Percentiles rank a stretch among this genome's conserved stretches.
Evolutionary conservation across 2,329 filamentous ascomycete species (phyloP).

Genomic region (Daldinia sp.): DNA sequence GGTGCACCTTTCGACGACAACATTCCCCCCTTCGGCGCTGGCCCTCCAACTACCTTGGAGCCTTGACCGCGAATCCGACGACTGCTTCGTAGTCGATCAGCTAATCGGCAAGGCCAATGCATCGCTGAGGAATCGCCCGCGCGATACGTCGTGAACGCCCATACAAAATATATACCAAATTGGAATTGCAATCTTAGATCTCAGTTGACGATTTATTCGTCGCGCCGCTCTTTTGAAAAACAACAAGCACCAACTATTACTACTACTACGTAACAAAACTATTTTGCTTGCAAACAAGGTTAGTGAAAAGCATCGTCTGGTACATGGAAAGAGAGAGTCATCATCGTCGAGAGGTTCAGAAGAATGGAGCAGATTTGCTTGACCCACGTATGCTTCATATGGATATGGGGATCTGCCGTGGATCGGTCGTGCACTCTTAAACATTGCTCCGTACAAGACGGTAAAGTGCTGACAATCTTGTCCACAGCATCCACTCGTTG

Average conservation of each 20-base stretch:
- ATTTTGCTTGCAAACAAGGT: constrained; percentile 50
- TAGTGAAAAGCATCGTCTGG: constrained; percentile 24
- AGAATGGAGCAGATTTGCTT: constrained; percentile 29
- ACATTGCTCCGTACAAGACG: constrained; percentile 16
- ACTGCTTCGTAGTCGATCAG: constrained; percentile 37
- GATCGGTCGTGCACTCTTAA: constrained; percentile 40
- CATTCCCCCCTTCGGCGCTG: constrained; percentile 45
- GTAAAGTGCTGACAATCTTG: constrained; percentile 39
- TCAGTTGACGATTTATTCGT: constrained; percentile 52
- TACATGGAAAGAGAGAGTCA: neutral
- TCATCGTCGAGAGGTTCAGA: constrained; percentile 1
- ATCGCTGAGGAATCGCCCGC: constrained; percentile 48
- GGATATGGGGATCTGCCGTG: constrained; percentile 35
- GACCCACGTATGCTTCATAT: constrained; percentile 16
- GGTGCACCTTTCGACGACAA: constrained; percentile 53
- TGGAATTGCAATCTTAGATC: constrained; percentile 37
- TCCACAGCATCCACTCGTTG: constrained; percentile 55
- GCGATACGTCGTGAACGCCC: constrained; percentile 45
- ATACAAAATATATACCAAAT: constrained; percentile 30
- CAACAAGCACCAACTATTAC: constrained; percentile 15
- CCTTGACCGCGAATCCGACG: constrained; percentile 44
- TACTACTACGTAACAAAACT: constrained; percentile 14
- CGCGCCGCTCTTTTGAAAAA: constrained; percentile 53
- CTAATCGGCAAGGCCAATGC: constrained; percentile 44
- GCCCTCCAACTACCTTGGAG: constrained; percentile 44